A percentile compares a stretch with the other conserved stretches of the same genome.
These are phyloP conservation scores for Solanum chilense DNA, from an alignment of 257 asterid species.

Conservation along the genomic window DNA sequence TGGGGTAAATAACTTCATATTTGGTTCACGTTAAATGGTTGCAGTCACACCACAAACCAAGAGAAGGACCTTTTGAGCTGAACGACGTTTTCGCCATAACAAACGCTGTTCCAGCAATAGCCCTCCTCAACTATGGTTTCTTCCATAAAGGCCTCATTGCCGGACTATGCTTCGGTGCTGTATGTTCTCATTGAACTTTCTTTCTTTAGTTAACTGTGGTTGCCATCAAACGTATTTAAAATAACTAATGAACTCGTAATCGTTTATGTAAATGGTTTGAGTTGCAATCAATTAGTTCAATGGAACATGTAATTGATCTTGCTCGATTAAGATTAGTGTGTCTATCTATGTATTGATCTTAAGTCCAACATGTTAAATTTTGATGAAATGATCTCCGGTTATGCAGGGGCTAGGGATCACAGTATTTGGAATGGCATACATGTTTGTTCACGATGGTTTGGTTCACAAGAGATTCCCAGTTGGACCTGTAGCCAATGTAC, in stretches of 20 bases:
- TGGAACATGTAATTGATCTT: not conserved
- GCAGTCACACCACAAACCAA: slow-evolving; percentile 96
- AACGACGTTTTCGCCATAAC: slow-evolving; percentile 87
- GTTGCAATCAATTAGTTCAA: not conserved
- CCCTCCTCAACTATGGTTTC: slow-evolving; percentile 79
- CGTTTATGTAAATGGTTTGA: not conserved
- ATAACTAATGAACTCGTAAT: no score
- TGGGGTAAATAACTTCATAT: not conserved
- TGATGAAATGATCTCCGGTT: not conserved
- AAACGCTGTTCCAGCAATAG: slow-evolving; percentile 93
- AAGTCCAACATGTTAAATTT: not conserved
- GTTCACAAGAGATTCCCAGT: slow-evolving; percentile 94
- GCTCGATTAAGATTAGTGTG: not conserved
- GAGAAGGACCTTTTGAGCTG: slow-evolving; percentile 95
- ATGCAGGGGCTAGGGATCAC: slow-evolving; percentile 93
- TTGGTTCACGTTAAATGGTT: not conserved
- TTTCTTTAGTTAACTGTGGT: no score
- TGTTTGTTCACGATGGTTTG: slow-evolving; percentile 98
- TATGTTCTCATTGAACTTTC: slow-evolving; percentile 15
- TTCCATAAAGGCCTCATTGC: slow-evolving; percentile 85
- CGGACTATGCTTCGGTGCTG: slow-evolving; percentile 98
- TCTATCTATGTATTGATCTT: not conserved
- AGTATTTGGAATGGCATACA: slow-evolving; percentile 93
- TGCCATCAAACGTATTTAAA: not conserved
- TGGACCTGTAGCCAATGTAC: slow-evolving; percentile 95